A percentile compares a stretch with the other conserved stretches of the same genome.
Conservation (phyloP, 2,329 filamentous ascomycete species). For the Albifimbria verrucaria region DNA sequence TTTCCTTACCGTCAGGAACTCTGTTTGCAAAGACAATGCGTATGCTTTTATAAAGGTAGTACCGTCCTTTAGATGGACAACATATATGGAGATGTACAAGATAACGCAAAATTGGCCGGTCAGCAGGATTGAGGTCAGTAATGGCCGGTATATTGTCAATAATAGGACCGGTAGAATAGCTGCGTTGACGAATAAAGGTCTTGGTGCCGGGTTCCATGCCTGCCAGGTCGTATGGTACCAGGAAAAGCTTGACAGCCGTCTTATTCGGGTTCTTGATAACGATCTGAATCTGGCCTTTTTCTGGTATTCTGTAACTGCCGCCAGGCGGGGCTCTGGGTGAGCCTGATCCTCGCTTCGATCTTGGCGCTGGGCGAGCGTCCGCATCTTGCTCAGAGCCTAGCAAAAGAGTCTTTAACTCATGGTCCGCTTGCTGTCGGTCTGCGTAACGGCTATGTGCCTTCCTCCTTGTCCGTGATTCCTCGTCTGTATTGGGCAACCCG, state of each 20-base stretch:
- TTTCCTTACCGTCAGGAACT: slow-evolving; percentile 93
- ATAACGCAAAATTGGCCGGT: slow-evolving; percentile 78
- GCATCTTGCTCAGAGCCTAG: slow-evolving; percentile 12
- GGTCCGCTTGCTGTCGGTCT: slow-evolving; percentile 31
- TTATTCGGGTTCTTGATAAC: slow-evolving; percentile 99
- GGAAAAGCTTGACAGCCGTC: slow-evolving; percentile 92
- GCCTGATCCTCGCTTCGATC: slow-evolving; percentile 52
- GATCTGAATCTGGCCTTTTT: slow-evolving; percentile 91
- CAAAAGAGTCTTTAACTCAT: slow-evolving; percentile 15
- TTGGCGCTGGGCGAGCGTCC: slow-evolving; percentile 27
- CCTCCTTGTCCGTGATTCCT: slow-evolving; percentile 43
- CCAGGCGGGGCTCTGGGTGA: slow-evolving; percentile 63
- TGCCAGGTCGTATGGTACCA: slow-evolving; percentile 86
- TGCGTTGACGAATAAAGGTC: slow-evolving; percentile 92
- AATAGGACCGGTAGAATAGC: slow-evolving; percentile 83
- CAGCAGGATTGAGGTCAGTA: slow-evolving; percentile 21
- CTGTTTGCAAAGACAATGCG: slow-evolving; percentile 95
- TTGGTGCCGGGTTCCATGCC: slow-evolving; percentile 95
- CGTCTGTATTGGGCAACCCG: slow-evolving; percentile 55
- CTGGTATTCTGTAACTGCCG: slow-evolving; percentile 89
- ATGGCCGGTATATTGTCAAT: slow-evolving; percentile 60
- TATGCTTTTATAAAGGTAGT: slow-evolving; percentile 87
- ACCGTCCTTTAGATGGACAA: slow-evolving; percentile 76
- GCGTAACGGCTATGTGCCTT: slow-evolving; percentile 44
- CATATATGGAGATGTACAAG: slow-evolving; percentile 92